Conservation (phyloP, 768 basidiomycete species). For the Amanita pseudoporphyria region DNA sequence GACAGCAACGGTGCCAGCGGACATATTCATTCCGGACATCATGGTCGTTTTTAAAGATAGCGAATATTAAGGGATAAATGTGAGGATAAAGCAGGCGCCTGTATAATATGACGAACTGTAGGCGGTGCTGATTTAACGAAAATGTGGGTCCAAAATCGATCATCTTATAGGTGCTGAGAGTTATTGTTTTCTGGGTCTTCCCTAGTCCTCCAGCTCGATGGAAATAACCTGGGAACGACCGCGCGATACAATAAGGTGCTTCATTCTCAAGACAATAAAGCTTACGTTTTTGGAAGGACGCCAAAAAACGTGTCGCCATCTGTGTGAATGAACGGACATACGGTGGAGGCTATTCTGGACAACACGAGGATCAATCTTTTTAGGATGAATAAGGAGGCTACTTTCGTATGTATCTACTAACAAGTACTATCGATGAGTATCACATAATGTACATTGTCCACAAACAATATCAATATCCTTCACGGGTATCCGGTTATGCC, state of each 20-base stretch:
- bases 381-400: not conserved
- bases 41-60: not conserved
- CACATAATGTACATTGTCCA: not conserved
- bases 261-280: not conserved
- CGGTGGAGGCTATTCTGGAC: not conserved
- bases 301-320: not conserved
- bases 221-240: not conserved
- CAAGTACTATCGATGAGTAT: not conserved
- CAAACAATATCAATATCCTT: not conserved
- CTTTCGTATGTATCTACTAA: too few species aligned
- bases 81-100: too few species aligned
- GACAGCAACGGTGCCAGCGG: constrained; percentile 53
- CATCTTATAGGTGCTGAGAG: not conserved
- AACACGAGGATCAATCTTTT: not conserved
- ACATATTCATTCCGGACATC: constrained; percentile 19
- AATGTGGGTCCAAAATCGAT: not conserved
- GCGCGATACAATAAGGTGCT: not conserved
- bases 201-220: not conserved
- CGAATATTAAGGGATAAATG: too few species aligned
- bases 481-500: not conserved
- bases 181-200: not conserved
- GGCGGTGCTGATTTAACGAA: constrained; percentile 1
- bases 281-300: not conserved
- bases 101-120: not conserved
- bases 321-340: not conserved